A percentile compares a stretch with the other conserved stretches of the same genome.
Evolutionary conservation across 2,329 filamentous ascomycete species (phyloP).

Genomic region (Coniochaeta sp.): DNA sequence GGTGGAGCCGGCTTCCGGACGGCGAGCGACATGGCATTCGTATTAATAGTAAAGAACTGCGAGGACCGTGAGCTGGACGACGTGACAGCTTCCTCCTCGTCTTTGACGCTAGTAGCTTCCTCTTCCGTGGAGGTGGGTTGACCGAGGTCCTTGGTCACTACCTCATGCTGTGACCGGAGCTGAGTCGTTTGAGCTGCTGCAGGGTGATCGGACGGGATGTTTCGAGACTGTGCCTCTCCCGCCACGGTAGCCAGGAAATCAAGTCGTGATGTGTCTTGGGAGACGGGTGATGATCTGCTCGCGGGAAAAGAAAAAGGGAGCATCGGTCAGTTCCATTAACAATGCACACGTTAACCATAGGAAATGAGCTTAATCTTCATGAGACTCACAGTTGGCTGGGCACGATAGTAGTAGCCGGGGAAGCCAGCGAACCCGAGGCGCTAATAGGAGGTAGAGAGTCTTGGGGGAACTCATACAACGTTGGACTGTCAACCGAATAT

Average conservation of each 20-base stretch:
- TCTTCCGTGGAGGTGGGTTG: slow-evolving; percentile 24
- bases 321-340: slow-evolving; percentile 6
- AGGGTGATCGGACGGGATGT: slow-evolving; percentile 34
- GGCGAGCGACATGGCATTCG: slow-evolving; percentile 40
- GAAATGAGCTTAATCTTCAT: slow-evolving; percentile 9
- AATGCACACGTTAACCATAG: slow-evolving; percentile 14
- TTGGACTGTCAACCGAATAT: slow-evolving; percentile 52
- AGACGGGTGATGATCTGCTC: slow-evolving; percentile 16
- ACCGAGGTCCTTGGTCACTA: slow-evolving; percentile 32
- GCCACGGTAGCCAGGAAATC: slow-evolving; percentile 12
- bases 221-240: slow-evolving; percentile 23
- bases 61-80: slow-evolving; percentile 1
- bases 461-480: slow-evolving; percentile 51
- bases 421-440: slow-evolving; percentile 9
- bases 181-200: slow-evolving; percentile 36
- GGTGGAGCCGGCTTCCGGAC: slow-evolving; percentile 43
- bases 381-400: slow-evolving; percentile 17
- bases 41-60: slow-evolving; percentile 26
- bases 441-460: slow-evolving; percentile 7
- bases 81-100: slow-evolving; percentile 14
- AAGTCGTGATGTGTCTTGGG: slow-evolving; percentile 11
- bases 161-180: slow-evolving; percentile 36
- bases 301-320: slow-evolving; percentile 4
- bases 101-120: slow-evolving; percentile 20
- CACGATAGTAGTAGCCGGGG: slow-evolving; percentile 13